Conservation (phyloP, 2,329 filamentous ascomycete species). For the Fusarium sublunatum region DNA sequence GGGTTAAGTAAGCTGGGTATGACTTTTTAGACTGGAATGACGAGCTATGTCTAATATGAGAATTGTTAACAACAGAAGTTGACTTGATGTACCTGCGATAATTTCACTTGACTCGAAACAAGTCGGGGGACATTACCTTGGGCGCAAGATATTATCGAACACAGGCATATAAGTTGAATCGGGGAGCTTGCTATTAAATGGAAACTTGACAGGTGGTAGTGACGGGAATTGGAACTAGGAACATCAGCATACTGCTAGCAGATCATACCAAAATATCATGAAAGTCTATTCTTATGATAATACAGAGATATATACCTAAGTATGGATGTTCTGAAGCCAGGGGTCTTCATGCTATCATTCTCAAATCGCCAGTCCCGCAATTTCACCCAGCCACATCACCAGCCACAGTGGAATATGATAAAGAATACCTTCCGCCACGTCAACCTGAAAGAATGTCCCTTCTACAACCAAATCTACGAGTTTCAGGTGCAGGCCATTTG, state of each 20-base stretch:
- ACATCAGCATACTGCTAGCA: too few relatives aligned
- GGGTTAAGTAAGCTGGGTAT: slow-evolving; percentile 29
- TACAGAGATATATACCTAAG: too few relatives aligned
- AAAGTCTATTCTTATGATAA: not conserved
- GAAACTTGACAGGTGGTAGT: not conserved
- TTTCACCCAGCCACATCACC: slow-evolving; percentile 34
- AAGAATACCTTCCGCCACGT: slow-evolving; percentile 38
- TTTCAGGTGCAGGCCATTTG: slow-evolving; percentile 51
- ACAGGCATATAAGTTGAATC: too few relatives aligned
- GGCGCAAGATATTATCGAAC: too few relatives aligned
- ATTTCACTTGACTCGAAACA: not conserved
- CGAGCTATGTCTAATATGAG: slow-evolving; percentile 39
- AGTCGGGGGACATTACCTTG: too few relatives aligned
- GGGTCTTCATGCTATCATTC: not conserved
- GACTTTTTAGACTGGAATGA: slow-evolving; percentile 45
- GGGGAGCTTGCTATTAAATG: too few relatives aligned
- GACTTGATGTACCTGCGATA: not conserved
- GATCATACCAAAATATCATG: too few relatives aligned
- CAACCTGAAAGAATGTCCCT: slow-evolving; percentile 35
- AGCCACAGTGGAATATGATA: slow-evolving; percentile 37
- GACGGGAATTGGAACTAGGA: too few relatives aligned
- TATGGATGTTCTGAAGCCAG: too few relatives aligned
- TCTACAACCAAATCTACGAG: slow-evolving; percentile 40
- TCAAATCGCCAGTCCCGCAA: slow-evolving; percentile 4
- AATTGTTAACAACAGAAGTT: slow-evolving; percentile 37